Evolutionary conservation across 805 yeast species (phyloP).

Genomic region (Ogataea saltuana): DNA sequence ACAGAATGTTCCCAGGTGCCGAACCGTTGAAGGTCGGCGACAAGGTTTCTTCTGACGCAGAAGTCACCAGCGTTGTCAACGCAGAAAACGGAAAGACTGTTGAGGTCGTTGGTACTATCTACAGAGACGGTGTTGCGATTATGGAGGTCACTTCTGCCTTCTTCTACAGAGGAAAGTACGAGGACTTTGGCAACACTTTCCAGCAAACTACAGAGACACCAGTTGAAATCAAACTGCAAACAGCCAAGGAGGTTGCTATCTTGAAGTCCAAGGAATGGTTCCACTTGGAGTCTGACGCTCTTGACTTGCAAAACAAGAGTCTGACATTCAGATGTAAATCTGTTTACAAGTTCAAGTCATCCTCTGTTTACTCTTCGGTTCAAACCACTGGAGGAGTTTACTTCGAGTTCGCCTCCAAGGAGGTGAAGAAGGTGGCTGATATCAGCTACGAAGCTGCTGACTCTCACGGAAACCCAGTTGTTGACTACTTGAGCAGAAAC

Average conservation of each 20-base stretch:
- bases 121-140: slow-evolving; percentile 74
- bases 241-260: slow-evolving; percentile 90
- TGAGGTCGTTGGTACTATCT: slow-evolving; percentile 88
- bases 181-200: slow-evolving; percentile 89
- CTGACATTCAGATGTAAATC: slow-evolving; percentile 90
- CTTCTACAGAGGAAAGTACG: slow-evolving; percentile 92
- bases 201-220: slow-evolving; percentile 86
- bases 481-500: slow-evolving; percentile 87
- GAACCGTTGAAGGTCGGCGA: slow-evolving; percentile 88
- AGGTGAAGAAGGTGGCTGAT: slow-evolving; percentile 77
- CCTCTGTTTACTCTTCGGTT: slow-evolving; percentile 74
- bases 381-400: slow-evolving; percentile 81
- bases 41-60: slow-evolving; percentile 77
- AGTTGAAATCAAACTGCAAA: slow-evolving; percentile 67
- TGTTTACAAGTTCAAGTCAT: slow-evolving; percentile 75
- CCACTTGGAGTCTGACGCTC: slow-evolving; percentile 67
- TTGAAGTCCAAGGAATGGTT: slow-evolving; percentile 97
- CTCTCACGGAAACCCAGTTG: slow-evolving; percentile 96
- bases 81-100: slow-evolving; percentile 94
- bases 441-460: slow-evolving; percentile 87
- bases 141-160: slow-evolving; percentile 94
- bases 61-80: slow-evolving; percentile 83
- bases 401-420: slow-evolving; percentile 90
- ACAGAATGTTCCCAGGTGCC: slow-evolving; percentile 90
- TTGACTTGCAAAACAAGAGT: slow-evolving; percentile 74